phyloP scores from a whole-genome alignment of 179 eudicot genomes.

The Kewa caespitosa region DNA sequence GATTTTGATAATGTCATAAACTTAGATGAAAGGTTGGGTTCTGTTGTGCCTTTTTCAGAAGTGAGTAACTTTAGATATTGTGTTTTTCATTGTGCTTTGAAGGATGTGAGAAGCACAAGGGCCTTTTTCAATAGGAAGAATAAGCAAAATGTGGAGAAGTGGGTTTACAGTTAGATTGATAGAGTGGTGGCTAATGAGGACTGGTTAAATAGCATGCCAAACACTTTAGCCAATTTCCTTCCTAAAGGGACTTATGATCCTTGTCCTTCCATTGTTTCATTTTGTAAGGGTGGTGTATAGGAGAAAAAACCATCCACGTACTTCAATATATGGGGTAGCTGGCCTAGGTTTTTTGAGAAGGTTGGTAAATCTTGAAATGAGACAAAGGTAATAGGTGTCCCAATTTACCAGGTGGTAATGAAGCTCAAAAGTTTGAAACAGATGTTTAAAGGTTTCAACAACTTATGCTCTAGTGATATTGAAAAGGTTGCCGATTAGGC shows the following conservation, averaged over 20 bases:
- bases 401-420: not conserved
- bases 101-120: not conserved
- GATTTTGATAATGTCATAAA: not conserved
- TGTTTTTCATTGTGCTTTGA: not conserved
- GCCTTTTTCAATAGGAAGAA: not conserved
- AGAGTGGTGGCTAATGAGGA: not conserved
- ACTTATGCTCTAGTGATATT: not conserved
- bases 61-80: not conserved
- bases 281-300: not conserved
- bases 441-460: not conserved
- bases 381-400: not conserved
- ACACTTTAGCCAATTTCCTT: not conserved
- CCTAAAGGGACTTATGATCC: not conserved
- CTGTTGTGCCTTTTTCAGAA: not conserved
- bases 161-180: not conserved
- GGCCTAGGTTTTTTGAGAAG: not conserved
- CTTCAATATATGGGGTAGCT: not conserved
- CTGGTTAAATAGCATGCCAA: not conserved
- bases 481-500: not conserved
- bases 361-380: not conserved
- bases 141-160: not conserved
- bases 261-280: not conserved
- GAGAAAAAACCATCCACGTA: not conserved
- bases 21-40: not conserved
- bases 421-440: not conserved